Percentiles rank a stretch among this genome's conserved stretches.
Conservation (phyloP, 371 early-diverging fungal species). For the Mycotypha africana region DNA sequence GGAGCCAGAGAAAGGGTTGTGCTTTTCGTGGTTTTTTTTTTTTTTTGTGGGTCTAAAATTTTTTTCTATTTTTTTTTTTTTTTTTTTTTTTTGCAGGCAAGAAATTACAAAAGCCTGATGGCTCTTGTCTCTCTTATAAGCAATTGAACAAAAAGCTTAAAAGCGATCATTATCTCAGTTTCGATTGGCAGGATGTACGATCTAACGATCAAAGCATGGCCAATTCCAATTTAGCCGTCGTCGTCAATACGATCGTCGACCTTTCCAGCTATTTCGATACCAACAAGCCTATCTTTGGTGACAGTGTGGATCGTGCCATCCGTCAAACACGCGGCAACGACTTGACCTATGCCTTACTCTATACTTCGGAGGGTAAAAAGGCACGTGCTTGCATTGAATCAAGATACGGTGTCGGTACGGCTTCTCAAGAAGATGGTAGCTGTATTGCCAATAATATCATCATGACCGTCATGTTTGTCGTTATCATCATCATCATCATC, state of each 20-base stretch:
- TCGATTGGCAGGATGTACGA: constrained; percentile 17
- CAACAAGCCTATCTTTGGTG: constrained; percentile 23
- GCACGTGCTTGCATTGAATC: constrained; percentile 37
- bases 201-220: not conserved
- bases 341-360: constrained; percentile 35
- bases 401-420: constrained; percentile 34
- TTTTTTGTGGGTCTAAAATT: no score
- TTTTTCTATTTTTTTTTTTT: no score
- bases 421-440: constrained; percentile 35
- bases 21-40: no score
- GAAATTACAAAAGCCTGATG: not conserved
- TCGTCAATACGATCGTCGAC: constrained; percentile 6
- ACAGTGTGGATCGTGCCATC: constrained; percentile 22
- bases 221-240: constrained; percentile 3
- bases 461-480: constrained; percentile 35
- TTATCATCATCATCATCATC: constrained; percentile 37
- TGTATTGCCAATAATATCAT: constrained; percentile 57
- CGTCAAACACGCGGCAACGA: constrained; percentile 32
- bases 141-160: not conserved
- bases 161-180: constrained; percentile 8
- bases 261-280: constrained; percentile 4
- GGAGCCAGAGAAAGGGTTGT: no score
- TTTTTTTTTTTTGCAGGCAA: no score
- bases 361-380: constrained; percentile 24
- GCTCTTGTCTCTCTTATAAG: constrained; percentile 6